Conservation (phyloP, 768 basidiomycete species). For the Scleroderma citrinum region DNA sequence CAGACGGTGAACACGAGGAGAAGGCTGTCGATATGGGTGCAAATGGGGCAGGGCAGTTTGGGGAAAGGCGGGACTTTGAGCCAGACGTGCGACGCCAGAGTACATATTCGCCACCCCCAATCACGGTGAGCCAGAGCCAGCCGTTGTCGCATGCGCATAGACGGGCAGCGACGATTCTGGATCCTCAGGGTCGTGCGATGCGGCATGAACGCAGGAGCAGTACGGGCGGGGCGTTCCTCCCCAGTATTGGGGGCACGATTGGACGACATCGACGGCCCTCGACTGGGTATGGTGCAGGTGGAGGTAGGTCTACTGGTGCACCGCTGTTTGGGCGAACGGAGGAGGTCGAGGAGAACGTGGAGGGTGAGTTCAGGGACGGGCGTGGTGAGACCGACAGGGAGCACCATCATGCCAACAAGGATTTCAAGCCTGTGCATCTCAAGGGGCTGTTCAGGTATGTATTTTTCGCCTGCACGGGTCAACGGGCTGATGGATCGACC, state of each 20-base stretch:
- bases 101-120: conserved; percentile 23
- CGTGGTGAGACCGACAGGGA: conserved; percentile 43
- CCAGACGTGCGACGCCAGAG: conserved; percentile 15
- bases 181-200: conserved; percentile 55
- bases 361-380: conserved; percentile 30
- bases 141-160: conserved; percentile 58
- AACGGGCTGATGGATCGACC: background rate
- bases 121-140: conserved; percentile 46
- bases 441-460: conserved; percentile 90
- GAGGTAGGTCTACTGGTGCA: conserved; percentile 30
- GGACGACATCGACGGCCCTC: conserved; percentile 68
- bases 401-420: conserved; percentile 52
- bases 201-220: conserved; percentile 75
- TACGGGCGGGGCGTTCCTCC: conserved; percentile 57
- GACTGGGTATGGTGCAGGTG: conserved; percentile 45
- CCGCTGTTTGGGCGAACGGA: conserved; percentile 46
- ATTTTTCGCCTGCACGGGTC: background rate
- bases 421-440: conserved; percentile 90
- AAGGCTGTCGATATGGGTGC: conserved; percentile 9
- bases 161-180: conserved; percentile 72
- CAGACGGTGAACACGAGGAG: conserved; percentile 31
- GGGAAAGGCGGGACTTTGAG: conserved; percentile 23
- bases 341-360: conserved; percentile 44
- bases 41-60: conserved; percentile 13
- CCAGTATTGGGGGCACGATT: conserved; percentile 46